Base-by-base conservation (phyloP, 148 eudicot genomes). In the Pouteria glomerata region DNA sequence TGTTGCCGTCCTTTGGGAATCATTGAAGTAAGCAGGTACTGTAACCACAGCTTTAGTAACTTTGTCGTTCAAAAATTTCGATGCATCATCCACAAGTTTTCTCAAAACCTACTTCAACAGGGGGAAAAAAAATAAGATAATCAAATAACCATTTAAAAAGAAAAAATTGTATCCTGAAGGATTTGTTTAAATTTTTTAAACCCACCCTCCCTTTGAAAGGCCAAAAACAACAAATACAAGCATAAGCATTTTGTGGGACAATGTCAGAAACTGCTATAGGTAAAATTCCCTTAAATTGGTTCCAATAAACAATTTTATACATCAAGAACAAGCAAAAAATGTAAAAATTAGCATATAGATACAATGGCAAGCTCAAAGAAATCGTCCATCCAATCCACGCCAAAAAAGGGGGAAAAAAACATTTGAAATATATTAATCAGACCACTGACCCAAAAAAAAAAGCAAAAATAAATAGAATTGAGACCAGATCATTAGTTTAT, bases 81-180 rank as follows among this genome's bases (percentile, higher is more conserved):
- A 95, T 34, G 96, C 99, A 74, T 95, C 97, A 76, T 95, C 97
- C 29, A 95, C 99, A 68, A 95, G 97, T 82, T 95, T 95, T 64
- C 98, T 89, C 81, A 95, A 68, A 67, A 95, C 98, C 98, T 95
- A 44, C 21, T 65, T 13, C 74, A 71, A 31, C 57, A 53, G 19
- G n/a, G n/a, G 31, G 5, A 39, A 34, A 15, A 63, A 8, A 55
- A 23, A 37, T 18, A 0, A 55, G 29, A 37, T 18, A 0, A 60
- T 44, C 23, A 61, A n/a, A 57, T n/a, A 4, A 64, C 26, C 14
- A 8, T 30, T 2, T 29, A 12, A n/a, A 24, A 24, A 55, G 44
- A 39, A 39, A 5, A 5, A 10, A 39, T 39, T 39, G 7, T 10
- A 39, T 39, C n/a, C n/a, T n/a, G n/a, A n/a, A n/a, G n/a, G n/a